A percentile compares a stretch with the other conserved stretches of the same genome.
Conservation (phyloP, 192 early-diverging fungal species). For the Backusella tuberculispora region DNA sequence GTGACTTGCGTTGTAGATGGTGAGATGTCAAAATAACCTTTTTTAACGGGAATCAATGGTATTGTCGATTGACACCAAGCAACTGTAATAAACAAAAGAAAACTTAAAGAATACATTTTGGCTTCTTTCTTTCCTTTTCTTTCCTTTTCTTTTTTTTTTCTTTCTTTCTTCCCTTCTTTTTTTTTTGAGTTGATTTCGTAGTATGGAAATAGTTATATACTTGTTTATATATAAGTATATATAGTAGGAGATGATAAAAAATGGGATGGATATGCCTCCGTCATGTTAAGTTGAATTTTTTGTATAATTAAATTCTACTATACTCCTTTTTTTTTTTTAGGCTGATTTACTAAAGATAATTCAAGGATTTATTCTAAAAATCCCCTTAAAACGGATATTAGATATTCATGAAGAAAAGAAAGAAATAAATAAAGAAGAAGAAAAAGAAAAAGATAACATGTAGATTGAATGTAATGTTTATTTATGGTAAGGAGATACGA, state of each 20-base stretch:
- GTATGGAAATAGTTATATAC: neutral
- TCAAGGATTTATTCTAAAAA: too few species aligned
- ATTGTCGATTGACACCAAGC: neutral
- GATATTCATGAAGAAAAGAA: too few species aligned
- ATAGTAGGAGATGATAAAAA: too few species aligned
- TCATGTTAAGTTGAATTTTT: neutral
- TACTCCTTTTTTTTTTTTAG: neutral
- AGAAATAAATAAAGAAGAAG: too few species aligned
- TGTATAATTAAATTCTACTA: neutral
- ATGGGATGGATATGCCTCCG: neutral
- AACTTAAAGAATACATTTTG: neutral
- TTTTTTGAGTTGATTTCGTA: neutral
- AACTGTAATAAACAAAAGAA: neutral
- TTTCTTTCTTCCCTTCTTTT: too few species aligned
- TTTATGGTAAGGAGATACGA: too few species aligned
- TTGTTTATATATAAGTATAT: constrained; percentile 1
- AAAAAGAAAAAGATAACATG: too few species aligned
- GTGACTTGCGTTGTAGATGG: neutral
- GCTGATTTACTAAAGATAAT: neutral
- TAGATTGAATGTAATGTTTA: too few species aligned
- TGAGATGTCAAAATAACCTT: neutral
- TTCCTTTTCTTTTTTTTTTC: too few species aligned
- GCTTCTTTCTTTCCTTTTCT: neutral
- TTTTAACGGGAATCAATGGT: neutral
- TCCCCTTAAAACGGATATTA: too few species aligned